A percentile compares a stretch with the other conserved stretches of the same genome.
Conservation (phyloP, 2,329 filamentous ascomycete species). For the Calonectria multiphialidica region DNA sequence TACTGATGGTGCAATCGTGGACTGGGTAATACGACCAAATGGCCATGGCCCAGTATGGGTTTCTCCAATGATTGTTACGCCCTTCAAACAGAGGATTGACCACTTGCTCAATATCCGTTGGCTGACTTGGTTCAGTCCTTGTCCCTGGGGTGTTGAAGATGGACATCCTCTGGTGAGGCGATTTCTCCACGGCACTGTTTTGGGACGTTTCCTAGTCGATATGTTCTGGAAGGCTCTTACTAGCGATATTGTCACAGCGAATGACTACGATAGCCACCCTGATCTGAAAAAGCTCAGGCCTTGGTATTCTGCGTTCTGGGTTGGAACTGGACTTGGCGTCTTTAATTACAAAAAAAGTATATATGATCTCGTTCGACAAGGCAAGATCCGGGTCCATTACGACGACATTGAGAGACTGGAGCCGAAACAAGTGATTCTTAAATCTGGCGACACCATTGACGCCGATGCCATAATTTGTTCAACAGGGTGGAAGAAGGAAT, state of each 20-base stretch:
- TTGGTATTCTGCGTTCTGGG: constrained; percentile 58
- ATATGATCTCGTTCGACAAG: constrained; percentile 62
- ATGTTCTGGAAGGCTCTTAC: constrained; percentile 63
- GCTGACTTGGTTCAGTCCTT: constrained; percentile 75
- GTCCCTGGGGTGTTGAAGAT: constrained; percentile 71
- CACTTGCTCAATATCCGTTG: constrained; percentile 65
- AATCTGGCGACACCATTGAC: constrained; percentile 53
- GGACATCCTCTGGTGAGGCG: constrained; percentile 59
- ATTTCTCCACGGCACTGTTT: constrained; percentile 62
- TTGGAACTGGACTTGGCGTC: constrained; percentile 64
- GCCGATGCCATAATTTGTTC: constrained; percentile 62
- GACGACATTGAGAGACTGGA: constrained; percentile 59
- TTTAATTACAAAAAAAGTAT: constrained; percentile 64
- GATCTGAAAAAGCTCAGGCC: constrained; percentile 56
- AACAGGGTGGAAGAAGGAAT: constrained; percentile 64
- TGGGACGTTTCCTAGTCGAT: constrained; percentile 61
- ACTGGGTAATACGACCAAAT: constrained; percentile 62
- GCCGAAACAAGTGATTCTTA: constrained; percentile 54
- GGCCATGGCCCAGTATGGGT: constrained; percentile 69
- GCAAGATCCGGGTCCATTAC: constrained; percentile 60
- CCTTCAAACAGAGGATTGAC: constrained; percentile 70
- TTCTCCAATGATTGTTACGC: constrained; percentile 69
- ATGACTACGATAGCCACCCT: constrained; percentile 58
- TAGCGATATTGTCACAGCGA: constrained; percentile 58
- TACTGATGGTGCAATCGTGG: constrained; percentile 58